These are phyloP conservation scores for Silene coronaria DNA, from an alignment of 179 eudicot genomes.

Conservation along the genomic window DNA sequence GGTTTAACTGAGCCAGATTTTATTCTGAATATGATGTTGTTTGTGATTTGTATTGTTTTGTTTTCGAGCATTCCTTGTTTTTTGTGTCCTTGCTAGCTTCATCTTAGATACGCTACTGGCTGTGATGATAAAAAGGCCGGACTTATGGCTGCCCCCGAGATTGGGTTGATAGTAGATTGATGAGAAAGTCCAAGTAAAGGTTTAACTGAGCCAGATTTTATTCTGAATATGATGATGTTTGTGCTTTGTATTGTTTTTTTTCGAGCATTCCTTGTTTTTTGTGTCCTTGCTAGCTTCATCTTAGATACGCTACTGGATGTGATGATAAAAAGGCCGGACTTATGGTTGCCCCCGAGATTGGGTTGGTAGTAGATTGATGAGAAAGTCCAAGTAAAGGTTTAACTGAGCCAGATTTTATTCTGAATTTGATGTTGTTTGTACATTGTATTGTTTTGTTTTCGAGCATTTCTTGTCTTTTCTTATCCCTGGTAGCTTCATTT, in stretches of 20 bases:
- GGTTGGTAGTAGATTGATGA: slow-evolving; percentile 19
- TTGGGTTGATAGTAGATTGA: slow-evolving; percentile 18
- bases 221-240: neutral
- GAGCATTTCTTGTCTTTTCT: too few relatives aligned
- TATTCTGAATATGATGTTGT: too few relatives aligned
- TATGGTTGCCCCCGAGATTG: slow-evolving; percentile 24
- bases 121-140: slow-evolving; percentile 27
- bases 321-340: slow-evolving; percentile 29
- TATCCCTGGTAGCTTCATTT: too few relatives aligned
- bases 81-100: too few relatives aligned
- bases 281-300: neutral
- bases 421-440: too few relatives aligned
- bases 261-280: too few relatives aligned
- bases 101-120: slow-evolving; percentile 19
- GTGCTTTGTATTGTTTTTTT: too few relatives aligned
- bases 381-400: neutral
- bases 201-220: slow-evolving; percentile 6
- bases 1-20: too few relatives aligned
- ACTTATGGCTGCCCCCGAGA: slow-evolving; percentile 24
- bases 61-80: too few relatives aligned
- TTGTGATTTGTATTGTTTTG: too few relatives aligned
- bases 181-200: slow-evolving; percentile 3
- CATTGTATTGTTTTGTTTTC: too few relatives aligned
- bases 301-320: slow-evolving; percentile 8
- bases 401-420: too few relatives aligned